Conservation (phyloP, 768 basidiomycete species). For the Lepiota venenata region DNA sequence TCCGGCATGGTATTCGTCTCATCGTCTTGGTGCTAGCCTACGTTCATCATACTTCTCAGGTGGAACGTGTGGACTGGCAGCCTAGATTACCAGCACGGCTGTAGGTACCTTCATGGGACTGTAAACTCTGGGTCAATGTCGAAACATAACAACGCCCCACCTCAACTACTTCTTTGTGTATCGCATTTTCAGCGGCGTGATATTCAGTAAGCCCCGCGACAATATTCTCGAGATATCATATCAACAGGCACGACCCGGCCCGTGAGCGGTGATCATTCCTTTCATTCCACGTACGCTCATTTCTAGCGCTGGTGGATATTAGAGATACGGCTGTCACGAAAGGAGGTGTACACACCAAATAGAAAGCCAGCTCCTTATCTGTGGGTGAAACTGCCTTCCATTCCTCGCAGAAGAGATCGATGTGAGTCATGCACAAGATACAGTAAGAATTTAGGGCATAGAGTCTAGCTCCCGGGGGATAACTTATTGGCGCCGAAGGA, state of each 20-base stretch:
- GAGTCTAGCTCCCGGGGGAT: conserved; percentile 60
- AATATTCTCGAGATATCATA: conserved; percentile 34
- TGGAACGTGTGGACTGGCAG: conserved; percentile 63
- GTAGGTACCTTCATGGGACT: conserved; percentile 15
- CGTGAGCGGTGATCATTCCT: conserved; percentile 44
- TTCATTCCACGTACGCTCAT: conserved; percentile 58
- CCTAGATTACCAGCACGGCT: conserved; percentile 34
- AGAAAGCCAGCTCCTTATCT: conserved; percentile 70
- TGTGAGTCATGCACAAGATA: conserved; percentile 52
- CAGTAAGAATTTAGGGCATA: conserved; percentile 79
- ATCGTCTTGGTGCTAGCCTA: not conserved
- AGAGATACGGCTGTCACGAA: not conserved
- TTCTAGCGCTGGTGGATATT: conserved; percentile 54
- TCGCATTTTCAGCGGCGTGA: not conserved
- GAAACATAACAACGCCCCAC: not conserved
- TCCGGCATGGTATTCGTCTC: conserved; percentile 64
- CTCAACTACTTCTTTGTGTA: conserved; percentile 1
- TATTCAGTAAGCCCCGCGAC: conserved; percentile 27
- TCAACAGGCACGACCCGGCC: conserved; percentile 39
- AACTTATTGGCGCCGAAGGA: conserved; percentile 47
- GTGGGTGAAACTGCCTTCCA: conserved; percentile 62
- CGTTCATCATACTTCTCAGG: conserved; percentile 26
- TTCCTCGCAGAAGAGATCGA: conserved; percentile 35
- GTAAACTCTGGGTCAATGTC: not conserved
- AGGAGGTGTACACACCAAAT: conserved; percentile 47